Evolutionary conservation across 371 early-diverging fungal species (phyloP).

Genomic region (Syncephalastrum sp.): DNA sequence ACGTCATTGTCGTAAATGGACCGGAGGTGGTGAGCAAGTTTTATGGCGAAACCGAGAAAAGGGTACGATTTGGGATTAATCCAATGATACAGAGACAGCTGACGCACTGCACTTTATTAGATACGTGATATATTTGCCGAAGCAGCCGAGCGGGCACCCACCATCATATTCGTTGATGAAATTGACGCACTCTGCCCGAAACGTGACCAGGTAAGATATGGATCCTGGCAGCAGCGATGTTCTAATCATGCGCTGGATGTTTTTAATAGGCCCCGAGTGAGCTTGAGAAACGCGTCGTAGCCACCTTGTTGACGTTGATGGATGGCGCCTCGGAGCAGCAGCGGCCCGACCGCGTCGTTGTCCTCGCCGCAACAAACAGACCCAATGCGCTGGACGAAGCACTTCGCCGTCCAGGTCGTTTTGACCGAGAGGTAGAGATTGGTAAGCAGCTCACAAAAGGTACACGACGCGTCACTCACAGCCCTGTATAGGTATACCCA

Average conservation of each 20-base stretch:
- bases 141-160: constrained; percentile 82
- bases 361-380: constrained; percentile 98
- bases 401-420: constrained; percentile 95
- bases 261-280: constrained; percentile 59
- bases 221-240: background rate
- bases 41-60: constrained; percentile 96
- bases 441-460: constrained; percentile 36
- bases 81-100: background rate
- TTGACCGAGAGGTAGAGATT: constrained; percentile 95
- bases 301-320: constrained; percentile 95
- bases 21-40: constrained; percentile 95
- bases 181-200: constrained; percentile 96
- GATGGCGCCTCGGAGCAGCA: constrained; percentile 72
- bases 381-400: constrained; percentile 95
- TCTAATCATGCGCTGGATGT: background rate
- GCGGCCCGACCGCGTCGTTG: constrained; percentile 57
- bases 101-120: constrained; percentile 8
- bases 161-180: constrained; percentile 98
- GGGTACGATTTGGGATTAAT: constrained; percentile 40
- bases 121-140: constrained; percentile 79
- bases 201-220: constrained; percentile 68
- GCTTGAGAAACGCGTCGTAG: constrained; percentile 91
- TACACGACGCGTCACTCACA: too few relatives aligned
- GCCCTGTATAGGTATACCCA: constrained; percentile 69
- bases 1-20: constrained; percentile 89